Evolutionary conservation across 2,329 filamentous ascomycete species (phyloP).

Genomic region (Colletotrichum limetticola): DNA sequence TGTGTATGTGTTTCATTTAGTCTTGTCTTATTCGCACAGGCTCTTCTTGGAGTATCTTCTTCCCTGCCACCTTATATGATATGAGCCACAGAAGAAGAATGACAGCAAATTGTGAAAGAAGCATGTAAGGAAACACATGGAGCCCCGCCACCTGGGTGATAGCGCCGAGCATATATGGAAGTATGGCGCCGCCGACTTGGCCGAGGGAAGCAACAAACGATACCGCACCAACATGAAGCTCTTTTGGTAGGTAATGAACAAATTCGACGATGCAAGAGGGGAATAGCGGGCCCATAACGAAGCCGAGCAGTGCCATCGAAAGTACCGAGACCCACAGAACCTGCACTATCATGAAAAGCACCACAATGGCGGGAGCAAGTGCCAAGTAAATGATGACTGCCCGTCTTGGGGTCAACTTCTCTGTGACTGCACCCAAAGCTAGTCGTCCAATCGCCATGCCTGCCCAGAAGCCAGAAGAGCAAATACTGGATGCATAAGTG

Average conservation of each 20-base stretch:
- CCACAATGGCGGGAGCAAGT: not conserved
- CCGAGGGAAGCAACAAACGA: constrained; percentile 56
- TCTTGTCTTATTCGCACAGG: not conserved
- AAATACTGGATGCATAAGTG: constrained; percentile 48
- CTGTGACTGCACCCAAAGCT: constrained; percentile 44
- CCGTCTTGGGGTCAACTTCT: constrained; percentile 41
- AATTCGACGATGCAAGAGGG: constrained; percentile 27
- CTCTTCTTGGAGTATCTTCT: not conserved
- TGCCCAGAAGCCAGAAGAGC: constrained; percentile 55
- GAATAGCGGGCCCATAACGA: constrained; percentile 34
- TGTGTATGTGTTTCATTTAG: not conserved
- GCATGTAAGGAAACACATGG: constrained; percentile 45
- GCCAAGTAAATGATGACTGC: constrained; percentile 15
- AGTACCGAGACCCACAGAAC: constrained; percentile 20
- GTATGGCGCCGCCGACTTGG: constrained; percentile 53
- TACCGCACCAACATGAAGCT: constrained; percentile 54
- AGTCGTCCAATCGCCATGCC: constrained; percentile 55
- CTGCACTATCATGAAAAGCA: constrained; percentile 17
- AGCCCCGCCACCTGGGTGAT: constrained; percentile 51
- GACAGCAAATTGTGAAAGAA: constrained; percentile 38
- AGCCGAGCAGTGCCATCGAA: constrained; percentile 23
- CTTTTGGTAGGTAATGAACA: constrained; percentile 22
- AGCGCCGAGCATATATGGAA: constrained; percentile 56
- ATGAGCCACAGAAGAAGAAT: constrained; percentile 35
- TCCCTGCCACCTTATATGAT: not conserved